phyloP scores from a whole-genome alignment of 2,329 filamentous ascomycete genomes.

The Penicillium hordei region DNA sequence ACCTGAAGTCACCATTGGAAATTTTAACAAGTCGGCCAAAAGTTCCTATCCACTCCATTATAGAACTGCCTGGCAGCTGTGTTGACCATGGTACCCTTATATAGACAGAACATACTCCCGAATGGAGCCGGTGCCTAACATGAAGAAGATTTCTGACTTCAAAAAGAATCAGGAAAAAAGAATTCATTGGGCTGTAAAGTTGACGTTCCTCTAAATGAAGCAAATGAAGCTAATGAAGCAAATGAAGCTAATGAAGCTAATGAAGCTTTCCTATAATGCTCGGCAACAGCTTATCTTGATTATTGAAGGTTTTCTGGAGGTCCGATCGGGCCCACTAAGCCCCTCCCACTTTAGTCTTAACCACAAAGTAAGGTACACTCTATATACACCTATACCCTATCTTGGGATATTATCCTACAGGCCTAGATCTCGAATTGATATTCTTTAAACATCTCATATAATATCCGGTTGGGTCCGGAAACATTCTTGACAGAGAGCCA shows the following conservation, averaged over 20 bases:
- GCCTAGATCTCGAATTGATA: background rate
- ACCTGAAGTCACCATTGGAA: constrained; percentile 19
- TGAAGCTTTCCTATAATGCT: background rate
- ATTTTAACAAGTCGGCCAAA: constrained; percentile 14
- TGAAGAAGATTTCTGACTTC: background rate
- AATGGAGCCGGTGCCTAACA: constrained; percentile 4
- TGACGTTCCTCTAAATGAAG: too few relatives aligned
- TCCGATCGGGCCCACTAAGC: constrained; percentile 10
- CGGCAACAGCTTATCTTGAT: constrained; percentile 1
- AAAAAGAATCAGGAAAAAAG: background rate
- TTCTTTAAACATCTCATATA: background rate
- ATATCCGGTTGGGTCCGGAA: background rate
- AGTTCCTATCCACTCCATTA: constrained; percentile 21
- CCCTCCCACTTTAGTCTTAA: constrained; percentile 6
- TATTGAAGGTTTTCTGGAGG: constrained; percentile 3
- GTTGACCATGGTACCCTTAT: constrained; percentile 14
- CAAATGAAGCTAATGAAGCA: too few relatives aligned
- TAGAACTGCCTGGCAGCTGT: constrained; percentile 2
- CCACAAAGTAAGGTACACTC: constrained; percentile 4
- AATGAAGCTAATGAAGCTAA: too few relatives aligned
- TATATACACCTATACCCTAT: background rate
- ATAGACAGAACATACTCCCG: background rate
- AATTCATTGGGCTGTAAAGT: background rate
- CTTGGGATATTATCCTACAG: background rate
- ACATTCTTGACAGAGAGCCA: constrained; percentile 13